Evolutionary conservation across 202 grass and related monocot genomes (phyloP), one percentile per base, ranked within the genome.

Genomic region (Setaria italica): DNA sequence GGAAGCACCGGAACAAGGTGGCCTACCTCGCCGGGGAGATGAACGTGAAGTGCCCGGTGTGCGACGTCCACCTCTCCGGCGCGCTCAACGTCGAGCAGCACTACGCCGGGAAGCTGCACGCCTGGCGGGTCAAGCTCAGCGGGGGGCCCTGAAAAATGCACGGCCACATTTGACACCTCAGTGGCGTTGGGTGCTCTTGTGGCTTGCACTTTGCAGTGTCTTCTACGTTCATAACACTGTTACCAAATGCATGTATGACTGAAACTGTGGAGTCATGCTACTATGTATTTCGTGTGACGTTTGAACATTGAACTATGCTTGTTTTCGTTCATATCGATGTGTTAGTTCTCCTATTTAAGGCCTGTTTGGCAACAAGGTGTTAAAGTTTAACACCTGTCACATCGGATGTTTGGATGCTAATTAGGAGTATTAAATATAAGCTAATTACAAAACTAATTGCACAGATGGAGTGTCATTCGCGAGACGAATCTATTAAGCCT

Each of bases 1-100:
- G 80, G 76, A 87, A 74, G 76, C 85, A 90, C 80, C 59, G 10
- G 62, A 75, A 87, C 69, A 80, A 56, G 69, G 21, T 90, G 75
- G 89, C 75, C 13, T 79, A 3, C 74, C 62, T 51, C 49, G 80
- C 89, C 34, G 75, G 84, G 2, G 16, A 87, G 84, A 90, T 39
- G 80, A 74, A 69, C 84, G 69, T 87, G 62, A 21, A 21, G 45
- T 90, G 89, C 85, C 12, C 35, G 17, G 60, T 84, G 6, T 90
- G 89, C 80, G 11, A 83, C 53, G 85, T 90, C 62, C 69, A 57
- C 50, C 85, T 87, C 76, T 74, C 81, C 15, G 51, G 84, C 69
- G 19, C 57, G 43, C 76, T 70, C 75, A 90, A 90, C 54, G 53
- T 87, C 34, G 0, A 17, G 69, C 15, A 90, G 89, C 85, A 90